Percentiles rank a stretch among this genome's conserved stretches.
These are phyloP conservation scores for Colletotrichum sp. DNA, from an alignment of 2,329 filamentous ascomycete genomes.

Conservation along the genomic window DNA sequence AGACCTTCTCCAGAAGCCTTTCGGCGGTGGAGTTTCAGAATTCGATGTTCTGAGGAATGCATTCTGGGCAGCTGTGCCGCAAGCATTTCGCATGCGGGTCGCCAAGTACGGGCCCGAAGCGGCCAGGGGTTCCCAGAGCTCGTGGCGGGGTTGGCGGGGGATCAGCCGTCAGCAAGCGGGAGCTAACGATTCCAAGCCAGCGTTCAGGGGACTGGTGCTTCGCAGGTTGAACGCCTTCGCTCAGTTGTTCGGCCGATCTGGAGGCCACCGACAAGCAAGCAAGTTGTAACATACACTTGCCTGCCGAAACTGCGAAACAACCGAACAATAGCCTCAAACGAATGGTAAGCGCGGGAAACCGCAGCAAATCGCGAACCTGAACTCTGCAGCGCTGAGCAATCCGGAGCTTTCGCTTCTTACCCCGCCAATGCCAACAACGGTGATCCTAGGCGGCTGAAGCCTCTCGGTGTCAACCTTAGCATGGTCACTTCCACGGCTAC, in stretches of 20 bases:
- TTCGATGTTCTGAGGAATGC: slow-evolving; percentile 8
- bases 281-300: background rate
- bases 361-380: background rate
- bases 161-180: slow-evolving; percentile 1
- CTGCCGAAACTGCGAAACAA: background rate
- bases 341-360: background rate
- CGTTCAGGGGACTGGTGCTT: background rate
- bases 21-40: background rate
- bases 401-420: background rate
- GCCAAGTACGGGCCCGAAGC: background rate
- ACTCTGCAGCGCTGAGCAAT: background rate
- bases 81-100: slow-evolving; percentile 7
- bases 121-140: background rate
- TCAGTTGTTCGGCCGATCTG: background rate
- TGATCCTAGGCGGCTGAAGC: background rate
- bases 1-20: background rate
- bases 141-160: background rate
- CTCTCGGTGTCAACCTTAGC: background rate
- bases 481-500: background rate
- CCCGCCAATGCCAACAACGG: background rate
- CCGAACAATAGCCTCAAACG: background rate
- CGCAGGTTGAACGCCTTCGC: background rate
- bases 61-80: slow-evolving; percentile 8
- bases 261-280: background rate
- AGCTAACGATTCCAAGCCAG: background rate